Evolutionary conservation across 441 rosid species (phyloP), one percentile per base, ranked within the genome.

Genomic region (Theobroma grandiflorum): DNA sequence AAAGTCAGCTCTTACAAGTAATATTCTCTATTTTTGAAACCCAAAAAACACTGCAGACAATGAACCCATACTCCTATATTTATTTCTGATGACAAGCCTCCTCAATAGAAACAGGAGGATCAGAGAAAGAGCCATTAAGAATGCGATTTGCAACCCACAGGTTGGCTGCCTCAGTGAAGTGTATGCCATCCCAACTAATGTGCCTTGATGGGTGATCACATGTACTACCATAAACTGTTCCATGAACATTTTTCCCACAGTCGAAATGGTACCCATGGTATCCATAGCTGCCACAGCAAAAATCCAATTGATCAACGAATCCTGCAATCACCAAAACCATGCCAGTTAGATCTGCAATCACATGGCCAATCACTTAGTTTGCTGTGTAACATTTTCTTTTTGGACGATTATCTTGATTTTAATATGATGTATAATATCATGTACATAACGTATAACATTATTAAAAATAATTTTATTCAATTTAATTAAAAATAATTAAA

Each of bases 121-220:
- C 87, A 0, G 85, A 83, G 42, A 83, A 55, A 0, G 79, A 81
- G n/a, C 89, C 85, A 50, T 80, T 70, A 40, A 80, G 5, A 16
- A 84, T 81, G 9, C 49, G 75, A 40, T 79, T 33, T 18, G 86
- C 84, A 26, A 79, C 68, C 85, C 86, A 84, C 15, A 7, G 72
- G 40, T 82, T 87, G 7, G 90, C 87, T 2, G 87, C 87, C 65
- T 87, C 85, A 14, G 88, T 84, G 55, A 80, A 79, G 77, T 84
- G 89, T 38, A 80, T 9, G n/a, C 89, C 79, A 20, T 89, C 90
- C 90, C 89, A 85, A 37, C 81, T 83, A 26, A 87, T 74, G 26
- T 49, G 68, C 50, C 72, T 73, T 26, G 85, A 81, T 26, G 89
- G 89, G 59, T 83, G 67, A 22, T 58, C 0, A 33, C 90, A 85